Percentiles rank a stretch among this genome's conserved stretches.
Evolutionary conservation across 805 yeast genomes (phyloP).

Genomic region (Candida tibetensis): DNA sequence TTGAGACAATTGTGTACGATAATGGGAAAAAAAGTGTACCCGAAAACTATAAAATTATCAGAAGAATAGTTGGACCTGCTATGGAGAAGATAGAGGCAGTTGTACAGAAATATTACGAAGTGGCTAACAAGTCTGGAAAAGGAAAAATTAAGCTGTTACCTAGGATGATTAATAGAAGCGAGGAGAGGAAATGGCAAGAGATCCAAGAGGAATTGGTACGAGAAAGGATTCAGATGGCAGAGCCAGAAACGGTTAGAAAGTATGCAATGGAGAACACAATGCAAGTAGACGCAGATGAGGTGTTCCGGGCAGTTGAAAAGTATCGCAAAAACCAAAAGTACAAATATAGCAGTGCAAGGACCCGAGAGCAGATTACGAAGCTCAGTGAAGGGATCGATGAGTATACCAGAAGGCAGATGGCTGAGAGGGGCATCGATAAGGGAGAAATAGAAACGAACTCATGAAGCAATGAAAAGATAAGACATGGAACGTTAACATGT

Average conservation of each 20-base stretch:
- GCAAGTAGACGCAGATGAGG: no score
- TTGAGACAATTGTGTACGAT: conserved; percentile 6
- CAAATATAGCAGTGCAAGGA: conserved; percentile 5
- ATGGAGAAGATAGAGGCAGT: conserved; percentile 8
- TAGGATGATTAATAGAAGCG: not conserved
- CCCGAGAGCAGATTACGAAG: conserved; percentile 15
- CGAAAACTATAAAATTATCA: conserved; percentile 9
- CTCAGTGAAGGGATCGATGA: conserved; percentile 22
- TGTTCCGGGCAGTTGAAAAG: not conserved
- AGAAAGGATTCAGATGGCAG: no score
- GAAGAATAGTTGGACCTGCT: conserved; percentile 5
- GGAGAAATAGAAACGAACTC: conserved; percentile 2
- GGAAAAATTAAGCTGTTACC: not conserved
- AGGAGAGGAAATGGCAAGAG: not conserved
- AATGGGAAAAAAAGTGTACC: conserved; percentile 3
- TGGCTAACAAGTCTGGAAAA: not conserved
- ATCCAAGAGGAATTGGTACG: not conserved
- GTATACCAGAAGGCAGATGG: conserved; percentile 14
- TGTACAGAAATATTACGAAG: not conserved
- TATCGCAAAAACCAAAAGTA: conserved; percentile 6
- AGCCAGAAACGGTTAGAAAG: no score
- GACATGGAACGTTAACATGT: no score
- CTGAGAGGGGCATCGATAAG: conserved; percentile 14
- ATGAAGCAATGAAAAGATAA: no score
- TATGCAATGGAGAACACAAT: no score